Percentiles rank a stretch among this genome's conserved stretches.
phyloP scores from a whole-genome alignment of 768 basidiomycete genomes.

The Hebeloma cylindrosporum region DNA sequence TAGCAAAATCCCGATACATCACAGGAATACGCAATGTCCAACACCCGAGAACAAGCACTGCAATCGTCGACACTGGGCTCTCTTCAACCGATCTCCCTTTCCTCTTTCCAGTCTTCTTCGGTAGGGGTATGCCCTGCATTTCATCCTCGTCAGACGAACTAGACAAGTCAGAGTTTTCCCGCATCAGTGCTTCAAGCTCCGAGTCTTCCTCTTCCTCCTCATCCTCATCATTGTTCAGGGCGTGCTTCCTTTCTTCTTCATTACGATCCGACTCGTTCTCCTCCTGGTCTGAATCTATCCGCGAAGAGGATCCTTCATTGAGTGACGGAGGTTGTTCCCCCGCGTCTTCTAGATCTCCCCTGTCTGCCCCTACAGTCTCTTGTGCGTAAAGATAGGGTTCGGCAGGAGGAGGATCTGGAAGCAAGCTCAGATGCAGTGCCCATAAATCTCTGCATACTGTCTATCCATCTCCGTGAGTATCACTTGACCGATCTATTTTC shows the following conservation, averaged over 20 bases:
- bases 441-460: conserved; percentile 78
- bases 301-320: neutral
- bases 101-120: conserved; percentile 16
- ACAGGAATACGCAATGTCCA: conserved; percentile 81
- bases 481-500: neutral
- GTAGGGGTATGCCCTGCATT: conserved; percentile 11
- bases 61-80: conserved; percentile 50
- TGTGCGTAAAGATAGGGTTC: conserved; percentile 57
- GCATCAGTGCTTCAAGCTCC: conserved; percentile 43
- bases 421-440: conserved; percentile 66
- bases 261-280: conserved; percentile 18
- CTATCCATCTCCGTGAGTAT: too few species aligned
- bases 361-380: conserved; percentile 20
- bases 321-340: conserved; percentile 1
- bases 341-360: conserved; percentile 10
- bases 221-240: conserved; percentile 12
- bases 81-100: conserved; percentile 32
- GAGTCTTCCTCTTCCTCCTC: conserved; percentile 27
- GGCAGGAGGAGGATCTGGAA: conserved; percentile 57
- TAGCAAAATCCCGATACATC: conserved; percentile 71
- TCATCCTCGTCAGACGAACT: conserved; percentile 35
- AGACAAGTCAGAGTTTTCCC: conserved; percentile 43
- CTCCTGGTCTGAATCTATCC: conserved; percentile 10
- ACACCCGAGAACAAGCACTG: conserved; percentile 70
- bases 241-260: conserved; percentile 20